Conservation (phyloP, 495 filamentous ascomycete species). For the Penicillium fimorum region DNA sequence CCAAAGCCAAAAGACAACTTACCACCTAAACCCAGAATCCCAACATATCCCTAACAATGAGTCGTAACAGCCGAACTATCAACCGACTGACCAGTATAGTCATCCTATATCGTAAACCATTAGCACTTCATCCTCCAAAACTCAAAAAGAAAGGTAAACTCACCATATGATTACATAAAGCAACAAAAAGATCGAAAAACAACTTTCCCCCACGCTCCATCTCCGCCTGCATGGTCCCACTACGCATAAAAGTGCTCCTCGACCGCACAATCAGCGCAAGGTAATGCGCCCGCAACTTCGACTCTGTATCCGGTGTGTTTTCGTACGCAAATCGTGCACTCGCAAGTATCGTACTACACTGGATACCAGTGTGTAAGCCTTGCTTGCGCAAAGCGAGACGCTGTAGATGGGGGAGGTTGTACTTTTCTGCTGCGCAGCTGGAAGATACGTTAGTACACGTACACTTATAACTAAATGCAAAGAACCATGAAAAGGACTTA, state of each 20-base stretch:
- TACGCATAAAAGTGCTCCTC: conserved; percentile 82
- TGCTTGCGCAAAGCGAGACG: conserved; percentile 81
- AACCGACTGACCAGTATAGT: conserved; percentile 21
- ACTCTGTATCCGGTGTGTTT: conserved; percentile 85
- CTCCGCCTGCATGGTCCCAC: conserved; percentile 94
- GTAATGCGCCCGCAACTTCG: conserved; percentile 85
- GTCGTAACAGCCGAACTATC: conserved; percentile 19
- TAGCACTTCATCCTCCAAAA: conserved; percentile 4
- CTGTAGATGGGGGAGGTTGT: conserved; percentile 78
- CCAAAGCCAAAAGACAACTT: background rate
- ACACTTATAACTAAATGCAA: background rate
- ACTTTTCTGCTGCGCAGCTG: conserved; percentile 76
- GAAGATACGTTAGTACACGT: background rate
- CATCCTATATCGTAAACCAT: conserved; percentile 32
- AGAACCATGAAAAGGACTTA: conserved; percentile 18
- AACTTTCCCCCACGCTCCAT: conserved; percentile 84
- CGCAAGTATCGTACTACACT: conserved; percentile 77
- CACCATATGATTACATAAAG: conserved; percentile 85
- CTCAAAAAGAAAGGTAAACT: conserved; percentile 20
- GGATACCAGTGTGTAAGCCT: conserved; percentile 76
- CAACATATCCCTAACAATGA: conserved; percentile 7
- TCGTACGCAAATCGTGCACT: conserved; percentile 85
- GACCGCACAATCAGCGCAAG: conserved; percentile 87
- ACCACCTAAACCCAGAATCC: background rate
- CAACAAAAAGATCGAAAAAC: conserved; percentile 93